phyloP scores from a whole-genome alignment of 352 stramenopile genomes.

The Phytopythium oedochilum region DNA sequence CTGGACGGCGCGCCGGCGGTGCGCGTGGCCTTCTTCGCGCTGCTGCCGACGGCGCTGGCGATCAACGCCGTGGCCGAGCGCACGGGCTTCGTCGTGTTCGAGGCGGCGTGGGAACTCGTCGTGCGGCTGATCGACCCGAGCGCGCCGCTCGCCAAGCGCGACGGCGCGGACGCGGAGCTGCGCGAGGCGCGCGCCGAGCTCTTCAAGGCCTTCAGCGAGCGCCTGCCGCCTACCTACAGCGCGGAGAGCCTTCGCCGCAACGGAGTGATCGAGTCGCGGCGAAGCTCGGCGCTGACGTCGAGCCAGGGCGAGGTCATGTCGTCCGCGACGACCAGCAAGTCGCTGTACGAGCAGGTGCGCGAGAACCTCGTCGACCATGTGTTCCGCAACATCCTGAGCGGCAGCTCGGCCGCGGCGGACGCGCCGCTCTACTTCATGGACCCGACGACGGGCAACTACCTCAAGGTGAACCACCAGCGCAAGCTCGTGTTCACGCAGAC shows the following conservation, averaged over 20 bases:
- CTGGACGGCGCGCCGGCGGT: constrained; percentile 14
- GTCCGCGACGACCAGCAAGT: constrained; percentile 40
- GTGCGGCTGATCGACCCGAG: constrained; percentile 14
- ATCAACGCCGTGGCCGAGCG: constrained; percentile 36
- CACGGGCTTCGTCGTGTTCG: constrained; percentile 18
- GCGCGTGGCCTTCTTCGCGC: constrained; percentile 42
- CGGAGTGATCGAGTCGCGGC: constrained; percentile 2
- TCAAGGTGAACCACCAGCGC: constrained; percentile 53
- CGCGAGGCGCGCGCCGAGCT: constrained; percentile 34
- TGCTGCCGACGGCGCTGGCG: constrained; percentile 44
- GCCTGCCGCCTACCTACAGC: constrained; percentile 21
- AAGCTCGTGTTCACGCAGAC: constrained; percentile 61
- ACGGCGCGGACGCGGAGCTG: constrained; percentile 16
- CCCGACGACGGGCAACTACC: constrained; percentile 36
- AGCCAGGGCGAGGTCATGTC: constrained; percentile 30
- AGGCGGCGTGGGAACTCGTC: constrained; percentile 25
- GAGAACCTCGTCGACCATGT: constrained; percentile 49
- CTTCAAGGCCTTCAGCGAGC: constrained; percentile 36
- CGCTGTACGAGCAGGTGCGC: constrained; percentile 65
- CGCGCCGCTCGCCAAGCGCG: constrained; percentile 5
- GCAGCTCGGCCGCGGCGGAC: constrained; percentile 14
- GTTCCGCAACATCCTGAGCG: constrained; percentile 21
- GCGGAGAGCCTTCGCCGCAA: background rate
- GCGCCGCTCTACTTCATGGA: constrained; percentile 73
- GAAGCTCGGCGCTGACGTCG: background rate